Percentiles rank a stretch among this genome's conserved stretches.
These are phyloP conservation scores for Capsaspora owczarzaki DNA, from an alignment of 78 protist species.

Conservation along the genomic window DNA sequence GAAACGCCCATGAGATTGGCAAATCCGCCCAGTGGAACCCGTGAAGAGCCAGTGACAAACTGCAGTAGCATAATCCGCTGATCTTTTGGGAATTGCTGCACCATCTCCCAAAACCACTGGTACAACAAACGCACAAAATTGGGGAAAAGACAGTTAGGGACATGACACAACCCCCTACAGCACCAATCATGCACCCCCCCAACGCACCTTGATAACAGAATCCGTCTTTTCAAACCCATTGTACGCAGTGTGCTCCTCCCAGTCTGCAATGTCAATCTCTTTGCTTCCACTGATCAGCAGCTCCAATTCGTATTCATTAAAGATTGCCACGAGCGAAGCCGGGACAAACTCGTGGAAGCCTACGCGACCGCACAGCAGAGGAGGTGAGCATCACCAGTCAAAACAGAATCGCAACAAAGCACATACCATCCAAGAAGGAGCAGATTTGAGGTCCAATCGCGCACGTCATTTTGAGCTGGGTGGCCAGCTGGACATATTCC, in stretches of 20 bases:
- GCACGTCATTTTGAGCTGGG: not conserved
- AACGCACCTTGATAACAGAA: not conserved
- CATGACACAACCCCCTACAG: not conserved
- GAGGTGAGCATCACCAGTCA: too few relatives aligned
- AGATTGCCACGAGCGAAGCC: not conserved
- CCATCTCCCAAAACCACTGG: not conserved
- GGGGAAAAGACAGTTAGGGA: not conserved
- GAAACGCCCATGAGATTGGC: not conserved
- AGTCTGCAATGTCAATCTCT: conserved; percentile 79
- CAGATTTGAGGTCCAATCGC: not conserved
- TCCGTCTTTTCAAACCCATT: not conserved
- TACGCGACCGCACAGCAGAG: too few relatives aligned
- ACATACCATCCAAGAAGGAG: not conserved
- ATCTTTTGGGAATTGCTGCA: not conserved
- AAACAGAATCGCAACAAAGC: too few relatives aligned
- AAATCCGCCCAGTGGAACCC: not conserved
- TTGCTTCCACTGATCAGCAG: conserved; percentile 75
- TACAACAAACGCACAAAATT: too few relatives aligned
- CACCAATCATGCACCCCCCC: not conserved
- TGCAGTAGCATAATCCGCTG: not conserved
- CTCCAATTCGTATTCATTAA: conserved; percentile 18
- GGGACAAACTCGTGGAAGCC: conserved; percentile 4
- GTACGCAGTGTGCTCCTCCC: conserved; percentile 64
- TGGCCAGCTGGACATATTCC: not conserved
- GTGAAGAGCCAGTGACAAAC: not conserved